Percentiles rank a stretch among this genome's conserved stretches.
Conservation (phyloP, 768 basidiomycete species). For the Crepidotus variabilis region DNA sequence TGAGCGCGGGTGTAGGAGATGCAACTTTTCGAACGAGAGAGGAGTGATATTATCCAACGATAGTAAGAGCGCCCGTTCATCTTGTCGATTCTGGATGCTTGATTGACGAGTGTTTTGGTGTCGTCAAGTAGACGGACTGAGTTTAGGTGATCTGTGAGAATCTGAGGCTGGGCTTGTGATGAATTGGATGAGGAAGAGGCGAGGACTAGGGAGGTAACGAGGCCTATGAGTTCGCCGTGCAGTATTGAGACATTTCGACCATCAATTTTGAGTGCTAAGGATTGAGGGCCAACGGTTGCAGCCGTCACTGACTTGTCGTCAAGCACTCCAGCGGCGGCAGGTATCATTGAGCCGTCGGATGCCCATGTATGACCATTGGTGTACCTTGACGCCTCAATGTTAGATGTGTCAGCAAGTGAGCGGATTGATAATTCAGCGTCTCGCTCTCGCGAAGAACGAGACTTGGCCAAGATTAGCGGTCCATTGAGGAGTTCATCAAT, state of each 20-base stretch:
- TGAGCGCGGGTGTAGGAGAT: constrained; percentile 7
- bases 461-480: too few species aligned
- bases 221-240: constrained; percentile 7
- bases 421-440: background rate
- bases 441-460: too few species aligned
- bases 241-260: constrained; percentile 9
- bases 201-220: constrained; percentile 5
- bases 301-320: constrained; percentile 4
- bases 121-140: constrained; percentile 9
- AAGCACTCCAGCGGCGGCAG: constrained; percentile 3
- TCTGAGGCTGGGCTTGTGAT: background rate
- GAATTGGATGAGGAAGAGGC: background rate
- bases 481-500: too few species aligned
- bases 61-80: constrained; percentile 6
- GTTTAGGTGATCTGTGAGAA: constrained; percentile 10
- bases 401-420: background rate
- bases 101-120: background rate
- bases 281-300: background rate
- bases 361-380: constrained; percentile 9
- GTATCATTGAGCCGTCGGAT: constrained; percentile 9
- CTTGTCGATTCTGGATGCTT: background rate
- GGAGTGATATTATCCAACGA: background rate
- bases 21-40: background rate
- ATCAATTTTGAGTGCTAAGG: constrained; percentile 2
- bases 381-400: background rate